Conservation (phyloP, 805 yeast genomes). For the Cyberlindnera subsufficiens region DNA sequence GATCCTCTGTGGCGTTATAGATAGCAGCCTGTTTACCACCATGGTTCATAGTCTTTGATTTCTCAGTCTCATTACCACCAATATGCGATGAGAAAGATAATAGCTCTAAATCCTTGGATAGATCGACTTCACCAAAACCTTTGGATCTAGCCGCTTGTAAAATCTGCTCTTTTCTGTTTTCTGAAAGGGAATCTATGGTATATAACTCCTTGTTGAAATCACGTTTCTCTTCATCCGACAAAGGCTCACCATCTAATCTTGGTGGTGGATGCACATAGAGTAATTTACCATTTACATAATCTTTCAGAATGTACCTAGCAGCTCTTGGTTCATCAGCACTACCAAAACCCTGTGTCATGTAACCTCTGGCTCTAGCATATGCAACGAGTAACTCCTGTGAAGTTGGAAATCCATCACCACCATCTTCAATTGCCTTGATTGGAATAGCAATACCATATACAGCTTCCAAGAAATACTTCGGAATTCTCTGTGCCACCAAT, state of each 20-base stretch:
- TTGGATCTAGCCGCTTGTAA: slow-evolving; percentile 53
- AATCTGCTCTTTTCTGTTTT: slow-evolving; percentile 67
- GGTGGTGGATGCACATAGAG: slow-evolving; percentile 90
- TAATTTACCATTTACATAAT: slow-evolving; percentile 89
- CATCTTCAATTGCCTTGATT: slow-evolving; percentile 70
- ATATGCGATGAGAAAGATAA: slow-evolving; percentile 79
- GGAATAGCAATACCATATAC: slow-evolving; percentile 88
- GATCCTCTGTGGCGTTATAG: slow-evolving; percentile 70
- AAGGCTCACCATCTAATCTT: slow-evolving; percentile 37
- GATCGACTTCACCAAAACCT: slow-evolving; percentile 50
- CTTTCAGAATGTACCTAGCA: slow-evolving; percentile 85
- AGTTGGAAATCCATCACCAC: slow-evolving; percentile 85
- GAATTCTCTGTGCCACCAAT: slow-evolving; percentile 80
- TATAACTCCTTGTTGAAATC: slow-evolving; percentile 75
- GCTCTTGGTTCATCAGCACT: slow-evolving; percentile 96
- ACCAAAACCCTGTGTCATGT: slow-evolving; percentile 95
- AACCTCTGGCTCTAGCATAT: slow-evolving; percentile 95
- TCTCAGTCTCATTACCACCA: slow-evolving; percentile 39
- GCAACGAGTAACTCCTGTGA: slow-evolving; percentile 85
- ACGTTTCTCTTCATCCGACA: slow-evolving; percentile 44
- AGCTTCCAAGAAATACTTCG: slow-evolving; percentile 84
- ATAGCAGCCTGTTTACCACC: slow-evolving; percentile 84
- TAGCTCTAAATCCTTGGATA: slow-evolving; percentile 62
- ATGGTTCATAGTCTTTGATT: slow-evolving; percentile 51
- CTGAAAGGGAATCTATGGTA: slow-evolving; percentile 59